phyloP scores from a whole-genome alignment of 148 eudicot species.

The Vaccinium vitisidaea region DNA sequence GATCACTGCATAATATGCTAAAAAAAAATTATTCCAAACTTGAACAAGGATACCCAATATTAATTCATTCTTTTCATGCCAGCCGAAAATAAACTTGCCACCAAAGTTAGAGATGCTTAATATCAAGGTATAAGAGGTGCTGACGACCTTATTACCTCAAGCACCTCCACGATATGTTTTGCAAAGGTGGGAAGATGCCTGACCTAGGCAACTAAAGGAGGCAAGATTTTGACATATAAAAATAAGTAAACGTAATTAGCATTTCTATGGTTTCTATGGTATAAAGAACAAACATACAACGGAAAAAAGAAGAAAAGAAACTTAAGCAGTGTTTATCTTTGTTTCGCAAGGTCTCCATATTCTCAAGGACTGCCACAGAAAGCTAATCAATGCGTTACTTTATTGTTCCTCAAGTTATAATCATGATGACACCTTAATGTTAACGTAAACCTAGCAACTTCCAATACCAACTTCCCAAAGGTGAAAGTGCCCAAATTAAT shows the following conservation, averaged over 20 bases:
- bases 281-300: neutral
- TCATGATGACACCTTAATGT: neutral
- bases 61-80: neutral
- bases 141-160: neutral
- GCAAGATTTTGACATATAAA: neutral
- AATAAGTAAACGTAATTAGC: neutral
- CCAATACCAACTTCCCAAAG: neutral
- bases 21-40: neutral
- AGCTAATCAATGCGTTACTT: neutral
- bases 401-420: neutral
- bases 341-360: neutral
- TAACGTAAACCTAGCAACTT: neutral
- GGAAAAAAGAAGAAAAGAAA: neutral
- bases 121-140: neutral
- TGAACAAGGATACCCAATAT: neutral
- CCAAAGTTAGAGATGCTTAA: neutral
- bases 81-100: neutral
- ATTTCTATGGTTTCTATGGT: neutral
- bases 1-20: neutral
- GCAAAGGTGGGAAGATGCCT: neutral
- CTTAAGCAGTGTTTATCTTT: neutral
- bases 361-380: neutral
- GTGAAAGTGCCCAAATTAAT: neutral
- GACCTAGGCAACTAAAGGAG: conserved; percentile 1
- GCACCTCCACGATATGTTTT: neutral